These are phyloP conservation scores for Exophiala spinifera DNA, from an alignment of 2,329 filamentous ascomycete species.

Conservation along the genomic window DNA sequence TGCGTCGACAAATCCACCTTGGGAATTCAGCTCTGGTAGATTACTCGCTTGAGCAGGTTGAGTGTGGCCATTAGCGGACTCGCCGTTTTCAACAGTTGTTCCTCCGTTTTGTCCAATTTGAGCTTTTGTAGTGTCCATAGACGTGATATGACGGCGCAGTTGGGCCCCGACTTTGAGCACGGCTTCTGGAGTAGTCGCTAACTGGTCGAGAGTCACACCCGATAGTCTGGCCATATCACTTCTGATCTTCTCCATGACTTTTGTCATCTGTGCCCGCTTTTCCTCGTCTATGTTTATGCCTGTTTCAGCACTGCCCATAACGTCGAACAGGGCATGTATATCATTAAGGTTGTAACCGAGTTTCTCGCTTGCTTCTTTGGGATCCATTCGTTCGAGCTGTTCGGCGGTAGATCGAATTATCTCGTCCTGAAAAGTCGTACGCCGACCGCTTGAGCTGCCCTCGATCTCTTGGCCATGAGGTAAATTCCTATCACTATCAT, in stretches of 20 bases:
- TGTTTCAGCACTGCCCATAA: slow-evolving; percentile 28
- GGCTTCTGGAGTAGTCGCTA: slow-evolving; percentile 29
- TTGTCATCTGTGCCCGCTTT: slow-evolving; percentile 43
- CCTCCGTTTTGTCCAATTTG: too few relatives aligned
- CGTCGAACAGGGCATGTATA: slow-evolving; percentile 31
- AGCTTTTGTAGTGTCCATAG: not conserved
- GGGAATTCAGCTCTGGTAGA: slow-evolving; percentile 44
- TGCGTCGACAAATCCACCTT: slow-evolving; percentile 36
- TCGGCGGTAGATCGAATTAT: slow-evolving; percentile 24
- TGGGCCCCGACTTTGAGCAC: slow-evolving; percentile 35
- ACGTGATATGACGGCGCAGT: slow-evolving; percentile 25
- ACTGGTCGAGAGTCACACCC: slow-evolving; percentile 27
- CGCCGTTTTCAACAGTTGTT: slow-evolving; percentile 33
- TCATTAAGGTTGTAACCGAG: slow-evolving; percentile 30
- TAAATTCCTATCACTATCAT: slow-evolving; percentile 8
- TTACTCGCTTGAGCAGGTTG: slow-evolving; percentile 42
- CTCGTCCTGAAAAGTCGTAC: slow-evolving; percentile 12
- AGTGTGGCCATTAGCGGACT: slow-evolving; percentile 41
- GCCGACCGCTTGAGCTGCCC: slow-evolving; percentile 7
- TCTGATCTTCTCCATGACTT: slow-evolving; percentile 48
- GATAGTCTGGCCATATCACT: slow-evolving; percentile 47
- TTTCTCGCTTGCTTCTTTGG: slow-evolving; percentile 11
- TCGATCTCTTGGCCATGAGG: slow-evolving; percentile 4
- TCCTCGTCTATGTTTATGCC: slow-evolving; percentile 43
- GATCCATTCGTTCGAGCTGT: slow-evolving; percentile 10